Evolutionary conservation across 371 early-diverging fungal species (phyloP), one percentile per base, ranked within the genome.

Genomic region (Dipsacomyces acuminosporus): DNA sequence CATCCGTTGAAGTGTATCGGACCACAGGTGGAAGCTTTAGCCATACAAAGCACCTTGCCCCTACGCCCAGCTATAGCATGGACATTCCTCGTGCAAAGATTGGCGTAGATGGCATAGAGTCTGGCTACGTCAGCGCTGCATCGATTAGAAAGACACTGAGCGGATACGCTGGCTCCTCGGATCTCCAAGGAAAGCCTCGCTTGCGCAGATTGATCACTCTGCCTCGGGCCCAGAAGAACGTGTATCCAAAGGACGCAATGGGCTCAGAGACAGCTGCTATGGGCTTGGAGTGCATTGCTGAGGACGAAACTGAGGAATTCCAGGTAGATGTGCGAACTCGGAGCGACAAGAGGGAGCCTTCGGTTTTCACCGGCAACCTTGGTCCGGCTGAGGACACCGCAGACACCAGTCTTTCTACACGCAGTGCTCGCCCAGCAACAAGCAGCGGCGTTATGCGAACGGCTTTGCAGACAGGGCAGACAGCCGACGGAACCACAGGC

Each of bases 131-230:
- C 26, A 42, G 48, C 5, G 62, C 49, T 15, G 62, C 56, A 11
- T 62, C 63, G 11, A 62, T 62, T 13, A 45, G 52, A 17, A 51
- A 22, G 9, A 48, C 52, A n/a, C 49, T 62, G 43, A 53, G 63
- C 24, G 63, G 52, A 3, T 62, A 62, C 35, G 53, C 64, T 0
- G 64, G 59, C 9, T 54, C 56, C 43, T 35, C 41, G 0, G 64
- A 62, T 20, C 19, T n/a, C 13, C 42, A 46, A 26, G 46, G 58
- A 33, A 57, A 34, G 56, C 67, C 67, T 13, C 41, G 63, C 34
- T 18, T 67, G 33, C 67, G 63, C 41, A 44, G 64, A 7, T 46
- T 66, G 21, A 45, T 64, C 51, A 48, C 50, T 40, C 35, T 58
- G 42, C 53, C 63, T 5, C 30, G 30, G 30, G 11, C 11, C 11